Conservation (phyloP, 805 yeast genomes). For the Myxozyma mucilagina region DNA sequence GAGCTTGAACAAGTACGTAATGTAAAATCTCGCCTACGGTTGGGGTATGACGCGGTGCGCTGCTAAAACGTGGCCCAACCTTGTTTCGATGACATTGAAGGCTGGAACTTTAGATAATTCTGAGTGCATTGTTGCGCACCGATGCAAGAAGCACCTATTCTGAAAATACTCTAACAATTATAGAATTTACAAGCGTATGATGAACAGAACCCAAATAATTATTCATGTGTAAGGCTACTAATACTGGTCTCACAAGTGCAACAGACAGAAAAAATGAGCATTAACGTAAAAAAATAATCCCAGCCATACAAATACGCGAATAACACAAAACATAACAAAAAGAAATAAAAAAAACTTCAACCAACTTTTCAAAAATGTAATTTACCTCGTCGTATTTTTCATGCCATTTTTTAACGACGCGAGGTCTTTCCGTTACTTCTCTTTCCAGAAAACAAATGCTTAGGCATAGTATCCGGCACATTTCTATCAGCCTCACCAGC, state of each 20-base stretch:
- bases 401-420: constrained; percentile 51
- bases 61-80: no score
- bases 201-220: no score
- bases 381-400: neutral
- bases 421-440: constrained; percentile 93
- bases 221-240: no score
- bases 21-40: no score
- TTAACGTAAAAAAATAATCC: neutral
- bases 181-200: no score
- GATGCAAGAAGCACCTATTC: no score
- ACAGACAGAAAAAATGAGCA: neutral
- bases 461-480: constrained; percentile 78
- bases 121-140: no score
- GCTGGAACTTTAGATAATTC: no score
- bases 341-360: neutral
- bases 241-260: neutral
- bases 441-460: constrained; percentile 94
- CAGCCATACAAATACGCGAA: neutral
- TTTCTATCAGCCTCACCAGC: constrained; percentile 97
- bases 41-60: no score
- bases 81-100: no score
- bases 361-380: neutral
- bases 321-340: neutral
- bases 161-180: no score
- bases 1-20: no score